Evolutionary conservation across 805 yeast species (phyloP).

Genomic region (Peterozyma xylosa): DNA sequence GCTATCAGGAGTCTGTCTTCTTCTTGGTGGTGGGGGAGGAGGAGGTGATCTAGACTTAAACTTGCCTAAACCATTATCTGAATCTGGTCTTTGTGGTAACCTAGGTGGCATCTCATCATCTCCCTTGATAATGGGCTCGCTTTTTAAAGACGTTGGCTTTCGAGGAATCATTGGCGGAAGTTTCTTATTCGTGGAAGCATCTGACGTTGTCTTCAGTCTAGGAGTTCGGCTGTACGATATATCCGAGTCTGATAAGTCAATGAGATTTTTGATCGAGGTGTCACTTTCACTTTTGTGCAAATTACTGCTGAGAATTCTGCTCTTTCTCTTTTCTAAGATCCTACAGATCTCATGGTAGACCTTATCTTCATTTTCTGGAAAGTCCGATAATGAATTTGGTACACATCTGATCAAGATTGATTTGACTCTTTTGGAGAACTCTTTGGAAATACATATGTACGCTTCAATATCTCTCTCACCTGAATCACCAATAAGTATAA

Average conservation of each 20-base stretch:
- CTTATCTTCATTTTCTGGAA: conserved; percentile 30
- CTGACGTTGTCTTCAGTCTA: neutral
- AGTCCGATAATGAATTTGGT: conserved; percentile 54
- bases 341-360: conserved; percentile 8
- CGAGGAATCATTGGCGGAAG: conserved; percentile 37
- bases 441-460: conserved; percentile 60
- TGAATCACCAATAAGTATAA: conserved; percentile 87
- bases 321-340: conserved; percentile 11
- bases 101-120: conserved; percentile 7
- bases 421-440: conserved; percentile 53
- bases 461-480: conserved; percentile 96
- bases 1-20: conserved; percentile 4
- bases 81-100: conserved; percentile 5
- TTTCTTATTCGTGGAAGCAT: conserved; percentile 1
- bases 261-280: conserved; percentile 16
- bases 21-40: conserved; percentile 1
- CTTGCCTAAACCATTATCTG: no score
- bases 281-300: no score
- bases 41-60: conserved; percentile 2
- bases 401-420: conserved; percentile 83
- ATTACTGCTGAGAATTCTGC: no score
- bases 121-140: neutral
- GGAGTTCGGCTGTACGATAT: no score
- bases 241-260: conserved; percentile 25
- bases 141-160: conserved; percentile 35